phyloP scores from a whole-genome alignment of 805 yeast genomes.

The Candida railenensis region DNA sequence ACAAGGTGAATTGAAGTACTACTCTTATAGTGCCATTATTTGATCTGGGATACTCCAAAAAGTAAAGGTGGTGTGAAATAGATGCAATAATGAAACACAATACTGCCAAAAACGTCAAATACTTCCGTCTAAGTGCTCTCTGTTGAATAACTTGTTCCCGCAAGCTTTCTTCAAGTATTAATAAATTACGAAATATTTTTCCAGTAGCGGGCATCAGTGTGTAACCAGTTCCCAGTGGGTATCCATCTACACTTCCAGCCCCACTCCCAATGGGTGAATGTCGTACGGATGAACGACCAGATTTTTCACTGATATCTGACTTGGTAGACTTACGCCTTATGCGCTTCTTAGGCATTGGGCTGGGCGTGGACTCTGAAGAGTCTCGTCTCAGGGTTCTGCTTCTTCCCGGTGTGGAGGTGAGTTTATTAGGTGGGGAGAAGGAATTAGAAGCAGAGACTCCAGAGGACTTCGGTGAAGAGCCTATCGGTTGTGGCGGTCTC shows the following conservation, averaged over 20 bases:
- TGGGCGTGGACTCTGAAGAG: slow-evolving; percentile 18
- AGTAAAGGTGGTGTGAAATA: slow-evolving; percentile 37
- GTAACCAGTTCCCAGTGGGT: slow-evolving; percentile 24
- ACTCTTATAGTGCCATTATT: slow-evolving; percentile 35
- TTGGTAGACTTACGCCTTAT: slow-evolving; percentile 23
- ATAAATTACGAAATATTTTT: slow-evolving; percentile 74
- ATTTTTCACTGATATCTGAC: slow-evolving; percentile 24
- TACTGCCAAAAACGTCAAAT: slow-evolving; percentile 49
- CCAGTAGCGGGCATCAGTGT: slow-evolving; percentile 52
- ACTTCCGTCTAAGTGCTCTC: slow-evolving; percentile 60
- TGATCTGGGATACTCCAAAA: slow-evolving; percentile 17
- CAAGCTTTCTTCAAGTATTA: slow-evolving; percentile 82
- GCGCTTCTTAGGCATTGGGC: slow-evolving; percentile 21
- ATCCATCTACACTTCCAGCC: slow-evolving; percentile 8
- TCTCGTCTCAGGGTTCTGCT: slow-evolving; percentile 13
- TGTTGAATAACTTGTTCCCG: slow-evolving; percentile 80
- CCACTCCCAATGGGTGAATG: slow-evolving; percentile 8
- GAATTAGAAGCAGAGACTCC: neutral
- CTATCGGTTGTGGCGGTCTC: slow-evolving; percentile 1
- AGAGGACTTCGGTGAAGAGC: neutral
- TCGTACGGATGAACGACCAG: slow-evolving; percentile 17
- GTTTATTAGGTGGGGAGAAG: neutral
- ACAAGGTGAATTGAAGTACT: slow-evolving; percentile 52
- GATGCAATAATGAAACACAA: slow-evolving; percentile 41
- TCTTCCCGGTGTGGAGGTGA: slow-evolving; percentile 9